phyloP scores from a whole-genome alignment of 23 red algal genomes.

The Gracilaria gracilis region DNA sequence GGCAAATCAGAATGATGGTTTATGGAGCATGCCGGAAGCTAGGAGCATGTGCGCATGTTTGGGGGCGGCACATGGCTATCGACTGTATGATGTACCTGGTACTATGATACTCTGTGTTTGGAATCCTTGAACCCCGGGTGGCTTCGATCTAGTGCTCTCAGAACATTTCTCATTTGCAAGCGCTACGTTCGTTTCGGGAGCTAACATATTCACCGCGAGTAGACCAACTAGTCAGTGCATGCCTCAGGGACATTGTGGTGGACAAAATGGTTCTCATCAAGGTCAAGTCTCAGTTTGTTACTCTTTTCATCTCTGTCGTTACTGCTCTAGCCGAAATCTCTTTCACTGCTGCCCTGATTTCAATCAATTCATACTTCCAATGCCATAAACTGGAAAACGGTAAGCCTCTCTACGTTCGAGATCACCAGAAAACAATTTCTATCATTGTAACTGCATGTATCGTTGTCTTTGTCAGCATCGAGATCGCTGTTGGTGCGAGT shows the following conservation, averaged over 20 bases:
- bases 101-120: too few relatives aligned
- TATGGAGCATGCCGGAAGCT: too few relatives aligned
- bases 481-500: background rate
- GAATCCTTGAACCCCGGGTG: too few relatives aligned
- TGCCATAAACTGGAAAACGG: background rate
- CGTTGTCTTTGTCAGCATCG: background rate
- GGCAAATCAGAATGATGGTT: too few relatives aligned
- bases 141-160: too few relatives aligned
- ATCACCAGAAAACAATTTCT: background rate
- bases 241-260: background rate
- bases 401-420: background rate
- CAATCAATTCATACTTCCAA: background rate
- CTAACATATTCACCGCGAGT: background rate
- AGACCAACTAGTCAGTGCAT: background rate
- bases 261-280: conserved; percentile 5
- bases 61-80: too few relatives aligned
- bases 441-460: background rate
- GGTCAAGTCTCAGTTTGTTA: conserved; percentile 6
- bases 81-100: too few relatives aligned
- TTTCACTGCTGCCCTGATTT: background rate
- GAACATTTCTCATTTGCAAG: conserved; percentile 1
- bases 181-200: background rate
- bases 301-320: background rate
- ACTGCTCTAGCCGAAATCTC: background rate
- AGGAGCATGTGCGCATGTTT: too few relatives aligned